Conservation (phyloP, 2,329 filamentous ascomycete species). For the Capronia americana region DNA sequence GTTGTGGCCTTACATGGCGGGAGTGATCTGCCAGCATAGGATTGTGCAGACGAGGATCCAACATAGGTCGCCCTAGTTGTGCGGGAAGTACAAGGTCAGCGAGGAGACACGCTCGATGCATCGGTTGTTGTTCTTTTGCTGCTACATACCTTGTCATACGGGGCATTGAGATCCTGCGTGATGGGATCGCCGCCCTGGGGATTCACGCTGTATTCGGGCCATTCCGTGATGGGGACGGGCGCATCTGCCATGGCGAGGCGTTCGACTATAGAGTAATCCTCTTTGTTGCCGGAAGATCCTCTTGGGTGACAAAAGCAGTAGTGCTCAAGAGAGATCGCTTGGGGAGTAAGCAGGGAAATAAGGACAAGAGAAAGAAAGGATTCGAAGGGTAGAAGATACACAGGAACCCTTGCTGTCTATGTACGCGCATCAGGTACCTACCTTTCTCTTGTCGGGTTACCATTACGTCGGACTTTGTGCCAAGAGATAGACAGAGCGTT, state of each 20-base stretch:
- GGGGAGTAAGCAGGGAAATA: background rate
- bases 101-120: too few relatives aligned
- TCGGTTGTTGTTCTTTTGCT: background rate
- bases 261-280: background rate
- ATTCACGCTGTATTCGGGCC: constrained; percentile 32
- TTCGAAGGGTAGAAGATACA: background rate
- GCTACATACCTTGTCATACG: constrained; percentile 32
- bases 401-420: constrained; percentile 1
- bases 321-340: background rate
- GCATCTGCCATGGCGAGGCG: constrained; percentile 18
- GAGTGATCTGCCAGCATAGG: constrained; percentile 43
- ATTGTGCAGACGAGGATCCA: constrained; percentile 34
- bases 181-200: constrained; percentile 33
- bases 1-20: constrained; percentile 55
- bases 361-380: background rate
- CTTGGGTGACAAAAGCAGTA: constrained; percentile 1
- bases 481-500: constrained; percentile 7
- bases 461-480: background rate
- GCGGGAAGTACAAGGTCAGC: constrained; percentile 8
- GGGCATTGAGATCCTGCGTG: constrained; percentile 33
- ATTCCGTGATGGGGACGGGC: constrained; percentile 30
- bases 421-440: constrained; percentile 1
- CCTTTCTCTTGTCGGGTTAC: background rate
- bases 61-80: constrained; percentile 30
- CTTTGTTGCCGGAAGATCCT: background rate